These are phyloP conservation scores for Lepraria neglecta DNA, from an alignment of 495 filamentous ascomycete genomes.

Conservation along the genomic window DNA sequence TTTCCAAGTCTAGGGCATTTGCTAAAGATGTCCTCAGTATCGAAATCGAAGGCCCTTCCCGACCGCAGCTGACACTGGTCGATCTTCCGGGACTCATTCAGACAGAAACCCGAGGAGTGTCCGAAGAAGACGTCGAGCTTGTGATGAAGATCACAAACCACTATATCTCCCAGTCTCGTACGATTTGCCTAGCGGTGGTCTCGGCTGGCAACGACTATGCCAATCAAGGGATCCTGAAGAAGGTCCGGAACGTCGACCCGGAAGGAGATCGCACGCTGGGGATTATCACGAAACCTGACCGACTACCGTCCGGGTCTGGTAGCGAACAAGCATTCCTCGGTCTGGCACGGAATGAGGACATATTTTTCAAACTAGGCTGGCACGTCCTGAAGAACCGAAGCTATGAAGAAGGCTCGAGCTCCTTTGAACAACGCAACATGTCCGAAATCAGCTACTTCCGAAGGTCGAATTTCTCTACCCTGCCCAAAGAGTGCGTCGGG, in stretches of 20 bases:
- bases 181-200: constrained; percentile 29
- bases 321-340: constrained; percentile 32
- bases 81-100: constrained; percentile 59
- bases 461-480: constrained; percentile 23
- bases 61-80: constrained; percentile 57
- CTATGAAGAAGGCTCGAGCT: constrained; percentile 26
- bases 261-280: constrained; percentile 45
- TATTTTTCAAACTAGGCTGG: constrained; percentile 39
- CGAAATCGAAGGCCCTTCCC: constrained; percentile 51
- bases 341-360: constrained; percentile 38
- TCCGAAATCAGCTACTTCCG: constrained; percentile 31
- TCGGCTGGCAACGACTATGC: constrained; percentile 26
- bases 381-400: constrained; percentile 28
- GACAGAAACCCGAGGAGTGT: constrained; percentile 37
- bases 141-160: constrained; percentile 45
- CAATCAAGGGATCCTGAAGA: constrained; percentile 49
- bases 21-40: constrained; percentile 58
- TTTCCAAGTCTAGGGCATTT: constrained; percentile 38
- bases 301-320: constrained; percentile 31
- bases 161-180: constrained; percentile 52
- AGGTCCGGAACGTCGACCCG: constrained; percentile 71
- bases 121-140: constrained; percentile 38
- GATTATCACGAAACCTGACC: constrained; percentile 27
- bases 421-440: constrained; percentile 29
- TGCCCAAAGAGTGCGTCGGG: constrained; percentile 28